Conservation (phyloP, 176 grass and related monocot genomes). For the Avena insularis region DNA sequence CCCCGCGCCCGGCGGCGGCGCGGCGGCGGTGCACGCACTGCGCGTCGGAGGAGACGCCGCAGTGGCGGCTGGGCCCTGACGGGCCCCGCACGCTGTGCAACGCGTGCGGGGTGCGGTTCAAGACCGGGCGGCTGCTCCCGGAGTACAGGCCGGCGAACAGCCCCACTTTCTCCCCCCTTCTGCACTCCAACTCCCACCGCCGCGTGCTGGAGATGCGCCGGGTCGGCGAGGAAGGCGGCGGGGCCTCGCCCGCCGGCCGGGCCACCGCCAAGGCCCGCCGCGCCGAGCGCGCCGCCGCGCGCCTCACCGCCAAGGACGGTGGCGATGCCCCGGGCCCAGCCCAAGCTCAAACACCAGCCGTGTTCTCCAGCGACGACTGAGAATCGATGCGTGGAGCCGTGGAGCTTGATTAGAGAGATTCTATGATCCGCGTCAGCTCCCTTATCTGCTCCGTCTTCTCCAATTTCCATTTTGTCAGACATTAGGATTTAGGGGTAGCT, state of each 20-base stretch:
- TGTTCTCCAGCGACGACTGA: background rate
- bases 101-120: slow-evolving; percentile 88
- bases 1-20: slow-evolving; percentile 10
- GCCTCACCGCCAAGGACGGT: background rate
- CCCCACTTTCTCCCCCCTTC: slow-evolving; percentile 69
- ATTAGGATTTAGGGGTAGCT: slow-evolving; percentile 49
- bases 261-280: slow-evolving; percentile 36
- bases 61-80: slow-evolving; percentile 78
- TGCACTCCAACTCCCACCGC: slow-evolving; percentile 93
- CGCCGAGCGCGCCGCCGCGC: slow-evolving; percentile 46
- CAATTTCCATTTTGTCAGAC: slow-evolving; percentile 49
- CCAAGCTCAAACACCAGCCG: background rate
- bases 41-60: slow-evolving; percentile 68
- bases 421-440: slow-evolving; percentile 30
- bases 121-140: slow-evolving; percentile 71
- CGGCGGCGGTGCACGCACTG: slow-evolving; percentile 75
- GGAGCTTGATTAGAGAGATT: slow-evolving; percentile 40
- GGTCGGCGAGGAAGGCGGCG: slow-evolving; percentile 19
- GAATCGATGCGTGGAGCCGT: slow-evolving; percentile 17
- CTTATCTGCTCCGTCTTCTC: slow-evolving; percentile 18
- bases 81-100: slow-evolving; percentile 89
- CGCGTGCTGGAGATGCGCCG: slow-evolving; percentile 77
- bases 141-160: slow-evolving; percentile 90
- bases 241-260: background rate
- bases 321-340: background rate